Evolutionary conservation across 441 rosid genomes (phyloP).

Genomic region (Dalechampia spathulata): DNA sequence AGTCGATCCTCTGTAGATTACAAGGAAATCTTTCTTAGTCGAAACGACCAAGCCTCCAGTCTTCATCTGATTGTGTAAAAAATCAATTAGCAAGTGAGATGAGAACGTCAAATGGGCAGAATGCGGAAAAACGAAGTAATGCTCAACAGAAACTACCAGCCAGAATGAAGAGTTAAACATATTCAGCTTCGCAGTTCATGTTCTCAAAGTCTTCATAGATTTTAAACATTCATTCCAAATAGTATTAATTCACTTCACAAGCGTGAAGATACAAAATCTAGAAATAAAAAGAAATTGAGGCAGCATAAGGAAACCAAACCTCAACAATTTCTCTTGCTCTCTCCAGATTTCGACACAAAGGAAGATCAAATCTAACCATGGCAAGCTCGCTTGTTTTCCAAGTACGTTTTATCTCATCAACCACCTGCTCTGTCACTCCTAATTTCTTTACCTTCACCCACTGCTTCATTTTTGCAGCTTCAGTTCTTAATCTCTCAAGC

Average conservation of each 20-base stretch:
- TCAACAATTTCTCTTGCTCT: slow-evolving; percentile 78
- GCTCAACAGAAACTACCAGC: neutral
- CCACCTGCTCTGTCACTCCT: slow-evolving; percentile 62
- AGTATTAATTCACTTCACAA: too few relatives aligned
- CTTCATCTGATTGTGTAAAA: slow-evolving; percentile 49
- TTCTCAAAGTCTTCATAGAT: too few relatives aligned
- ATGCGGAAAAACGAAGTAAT: neutral
- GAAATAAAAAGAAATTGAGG: neutral
- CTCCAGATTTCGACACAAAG: slow-evolving; percentile 71
- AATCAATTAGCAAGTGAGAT: slow-evolving; percentile 8
- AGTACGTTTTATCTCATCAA: slow-evolving; percentile 41
- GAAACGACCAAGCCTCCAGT: slow-evolving; percentile 81
- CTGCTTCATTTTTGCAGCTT: slow-evolving; percentile 48
- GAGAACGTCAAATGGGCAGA: neutral
- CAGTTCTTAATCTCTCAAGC: slow-evolving; percentile 49
- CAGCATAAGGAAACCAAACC: slow-evolving; percentile 32
- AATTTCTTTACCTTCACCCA: slow-evolving; percentile 89
- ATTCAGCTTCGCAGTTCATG: too few relatives aligned
- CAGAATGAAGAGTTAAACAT: neutral
- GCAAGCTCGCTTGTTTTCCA: slow-evolving; percentile 65
- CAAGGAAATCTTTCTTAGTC: slow-evolving; percentile 50
- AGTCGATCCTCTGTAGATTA: slow-evolving; percentile 50
- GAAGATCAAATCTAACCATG: slow-evolving; percentile 66
- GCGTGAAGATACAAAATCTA: too few relatives aligned
- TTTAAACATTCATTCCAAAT: neutral